These are phyloP conservation scores for Russula sp. DNA, from an alignment of 768 basidiomycete species.

Conservation along the genomic window DNA sequence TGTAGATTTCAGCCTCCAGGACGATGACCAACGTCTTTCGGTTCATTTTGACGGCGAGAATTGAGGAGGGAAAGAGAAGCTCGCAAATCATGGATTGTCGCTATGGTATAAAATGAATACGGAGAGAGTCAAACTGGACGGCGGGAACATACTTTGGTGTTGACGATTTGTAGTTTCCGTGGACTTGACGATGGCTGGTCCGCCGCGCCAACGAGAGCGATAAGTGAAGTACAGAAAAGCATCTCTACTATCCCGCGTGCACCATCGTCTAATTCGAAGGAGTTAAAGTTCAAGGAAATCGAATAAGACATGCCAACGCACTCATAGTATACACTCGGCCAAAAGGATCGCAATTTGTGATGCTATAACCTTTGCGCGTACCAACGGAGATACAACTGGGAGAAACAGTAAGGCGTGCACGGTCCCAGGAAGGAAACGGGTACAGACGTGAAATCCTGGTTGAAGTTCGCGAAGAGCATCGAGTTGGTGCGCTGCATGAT, in stretches of 20 bases:
- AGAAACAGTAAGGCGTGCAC: conserved; percentile 15
- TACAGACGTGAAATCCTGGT: conserved; percentile 91
- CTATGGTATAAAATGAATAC: neutral
- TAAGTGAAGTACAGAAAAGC: conserved; percentile 98
- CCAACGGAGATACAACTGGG: conserved; percentile 87
- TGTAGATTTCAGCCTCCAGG: conserved; percentile 96
- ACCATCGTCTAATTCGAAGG: conserved; percentile 67
- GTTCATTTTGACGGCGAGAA: conserved; percentile 97
- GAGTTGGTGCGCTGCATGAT: conserved; percentile 37
- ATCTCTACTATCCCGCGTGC: conserved; percentile 97
- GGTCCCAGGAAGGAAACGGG: neutral
- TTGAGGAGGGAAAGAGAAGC: conserved; percentile 92
- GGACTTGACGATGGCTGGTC: conserved; percentile 90
- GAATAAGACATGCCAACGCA: conserved; percentile 44
- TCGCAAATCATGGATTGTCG: conserved; percentile 99
- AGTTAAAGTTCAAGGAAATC: neutral
- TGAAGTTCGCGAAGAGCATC: conserved; percentile 91
- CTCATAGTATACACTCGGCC: conserved; percentile 94
- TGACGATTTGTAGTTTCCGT: conserved; percentile 93
- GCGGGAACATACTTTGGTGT: conserved; percentile 76
- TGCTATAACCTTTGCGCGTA: conserved; percentile 92
- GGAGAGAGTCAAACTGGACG: no score
- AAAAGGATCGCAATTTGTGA: conserved; percentile 98
- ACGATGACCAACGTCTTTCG: conserved; percentile 95
- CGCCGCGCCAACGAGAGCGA: conserved; percentile 94